Evolutionary conservation across 2,329 filamentous ascomycete species (phyloP).

Genomic region (Ophiobolus disseminans): DNA sequence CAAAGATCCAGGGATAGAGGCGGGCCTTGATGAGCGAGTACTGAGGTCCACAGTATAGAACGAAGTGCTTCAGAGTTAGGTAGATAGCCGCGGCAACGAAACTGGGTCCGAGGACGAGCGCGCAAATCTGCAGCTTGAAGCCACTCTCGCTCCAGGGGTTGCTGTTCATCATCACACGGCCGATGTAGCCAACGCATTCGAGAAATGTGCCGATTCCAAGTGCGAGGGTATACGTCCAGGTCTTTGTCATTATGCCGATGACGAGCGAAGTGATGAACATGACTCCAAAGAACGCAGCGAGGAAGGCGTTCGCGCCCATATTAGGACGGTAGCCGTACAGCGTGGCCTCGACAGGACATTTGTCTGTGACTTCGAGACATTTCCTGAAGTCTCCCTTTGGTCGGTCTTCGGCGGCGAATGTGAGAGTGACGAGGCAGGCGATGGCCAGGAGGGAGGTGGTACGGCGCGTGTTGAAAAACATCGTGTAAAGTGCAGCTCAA

Average conservation of each 20-base stretch:
- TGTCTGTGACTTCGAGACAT: constrained; percentile 29
- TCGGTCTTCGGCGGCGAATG: constrained; percentile 21
- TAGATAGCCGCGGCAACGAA: constrained; percentile 57
- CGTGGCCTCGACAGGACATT: constrained; percentile 45
- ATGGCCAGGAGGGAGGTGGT: constrained; percentile 17
- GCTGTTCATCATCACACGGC: constrained; percentile 50
- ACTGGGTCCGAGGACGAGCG: constrained; percentile 53
- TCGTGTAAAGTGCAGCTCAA: constrained; percentile 5
- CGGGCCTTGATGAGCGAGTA: constrained; percentile 48
- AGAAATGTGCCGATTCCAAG: constrained; percentile 50
- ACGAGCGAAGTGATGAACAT: constrained; percentile 24
- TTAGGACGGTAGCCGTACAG: constrained; percentile 52
- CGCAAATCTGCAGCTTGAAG: constrained; percentile 54
- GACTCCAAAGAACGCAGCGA: constrained; percentile 35
- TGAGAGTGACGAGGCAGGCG: constrained; percentile 14
- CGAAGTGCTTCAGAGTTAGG: constrained; percentile 56
- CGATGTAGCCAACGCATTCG: constrained; percentile 54
- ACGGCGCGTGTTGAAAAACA: constrained; percentile 13
- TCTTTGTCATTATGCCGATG: constrained; percentile 41
- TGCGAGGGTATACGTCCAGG: constrained; percentile 52
- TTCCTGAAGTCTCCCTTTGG: constrained; percentile 31
- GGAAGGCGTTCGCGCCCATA: constrained; percentile 48
- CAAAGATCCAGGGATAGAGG: constrained; percentile 65
- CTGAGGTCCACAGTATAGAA: constrained; percentile 52
- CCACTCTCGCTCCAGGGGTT: constrained; percentile 53